These are phyloP conservation scores for Panaeolus papilionaceus DNA, from an alignment of 768 basidiomycete genomes.

Conservation along the genomic window DNA sequence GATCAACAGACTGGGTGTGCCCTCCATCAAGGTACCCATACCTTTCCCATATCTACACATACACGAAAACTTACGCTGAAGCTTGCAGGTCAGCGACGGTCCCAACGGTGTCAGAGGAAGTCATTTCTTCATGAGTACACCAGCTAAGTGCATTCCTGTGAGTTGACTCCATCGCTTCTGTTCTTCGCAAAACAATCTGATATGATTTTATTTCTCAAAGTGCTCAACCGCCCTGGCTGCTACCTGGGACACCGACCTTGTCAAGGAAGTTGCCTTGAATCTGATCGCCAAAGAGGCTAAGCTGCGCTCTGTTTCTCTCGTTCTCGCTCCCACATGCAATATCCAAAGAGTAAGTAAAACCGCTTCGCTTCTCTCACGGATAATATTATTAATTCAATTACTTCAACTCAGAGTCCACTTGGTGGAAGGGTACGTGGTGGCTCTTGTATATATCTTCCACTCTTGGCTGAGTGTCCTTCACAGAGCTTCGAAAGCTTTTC, in stretches of 20 bases:
- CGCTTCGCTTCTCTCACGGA: background rate
- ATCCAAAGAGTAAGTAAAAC: conserved; percentile 69
- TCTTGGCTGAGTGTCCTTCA: background rate
- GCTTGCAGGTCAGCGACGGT: conserved; percentile 73
- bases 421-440: conserved; percentile 61
- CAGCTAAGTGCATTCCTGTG: conserved; percentile 79
- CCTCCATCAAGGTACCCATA: conserved; percentile 64
- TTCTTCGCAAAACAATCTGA: no score
- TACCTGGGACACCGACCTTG: conserved; percentile 72
- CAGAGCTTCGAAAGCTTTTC: conserved; percentile 82
- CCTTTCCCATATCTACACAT: background rate
- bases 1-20: conserved; percentile 72
- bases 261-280: conserved; percentile 65
- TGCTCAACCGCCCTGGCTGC: conserved; percentile 78
- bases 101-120: conserved; percentile 79
- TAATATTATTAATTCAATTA: conserved; percentile 16
- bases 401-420: conserved; percentile 58
- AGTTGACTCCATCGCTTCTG: conserved; percentile 23
- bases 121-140: conserved; percentile 83
- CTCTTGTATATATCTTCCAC: background rate
- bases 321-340: conserved; percentile 87
- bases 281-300: conserved; percentile 78
- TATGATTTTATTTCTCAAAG: conserved; percentile 28
- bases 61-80: background rate
- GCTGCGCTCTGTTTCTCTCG: conserved; percentile 66